Conservation (phyloP, 2,329 filamentous ascomycete genomes). For the Byssochlamys sp. region DNA sequence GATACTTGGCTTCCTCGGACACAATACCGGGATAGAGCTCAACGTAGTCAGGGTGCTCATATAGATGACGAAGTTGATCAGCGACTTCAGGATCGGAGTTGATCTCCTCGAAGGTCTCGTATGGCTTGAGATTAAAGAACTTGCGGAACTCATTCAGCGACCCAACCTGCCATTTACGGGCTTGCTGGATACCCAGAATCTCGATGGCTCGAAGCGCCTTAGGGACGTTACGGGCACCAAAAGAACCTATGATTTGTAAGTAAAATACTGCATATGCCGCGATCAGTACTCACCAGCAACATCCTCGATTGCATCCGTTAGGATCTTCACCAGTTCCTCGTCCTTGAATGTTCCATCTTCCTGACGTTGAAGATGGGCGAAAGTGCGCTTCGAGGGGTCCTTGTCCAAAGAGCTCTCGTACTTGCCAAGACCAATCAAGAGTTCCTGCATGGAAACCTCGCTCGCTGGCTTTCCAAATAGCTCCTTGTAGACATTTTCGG, state of each 20-base stretch:
- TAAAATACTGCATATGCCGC: not conserved
- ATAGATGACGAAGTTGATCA: constrained; percentile 48
- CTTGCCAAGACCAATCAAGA: constrained; percentile 53
- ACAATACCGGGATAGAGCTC: constrained; percentile 62
- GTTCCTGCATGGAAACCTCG: constrained; percentile 49
- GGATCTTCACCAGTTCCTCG: constrained; percentile 63
- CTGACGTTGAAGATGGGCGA: constrained; percentile 56
- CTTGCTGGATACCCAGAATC: constrained; percentile 68
- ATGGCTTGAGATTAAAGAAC: constrained; percentile 51
- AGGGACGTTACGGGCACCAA: constrained; percentile 64
- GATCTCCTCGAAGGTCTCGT: constrained; percentile 51
- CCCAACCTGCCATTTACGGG: constrained; percentile 53
- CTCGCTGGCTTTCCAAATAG: constrained; percentile 53
- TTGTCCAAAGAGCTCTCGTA: constrained; percentile 52
- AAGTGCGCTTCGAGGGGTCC: constrained; percentile 60
- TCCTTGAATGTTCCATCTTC: constrained; percentile 62
- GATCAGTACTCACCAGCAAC: constrained; percentile 27
- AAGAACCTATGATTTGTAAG: constrained; percentile 39
- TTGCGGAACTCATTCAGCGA: constrained; percentile 49
- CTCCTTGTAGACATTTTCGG: constrained; percentile 56
- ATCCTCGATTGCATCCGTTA: constrained; percentile 63
- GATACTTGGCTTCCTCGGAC: constrained; percentile 30
- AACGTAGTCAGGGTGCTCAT: constrained; percentile 55
- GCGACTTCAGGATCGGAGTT: constrained; percentile 49
- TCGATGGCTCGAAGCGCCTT: constrained; percentile 64